These are phyloP conservation scores for Dactylella cylindrospora DNA, from an alignment of 2,329 filamentous ascomycete species.

Conservation along the genomic window DNA sequence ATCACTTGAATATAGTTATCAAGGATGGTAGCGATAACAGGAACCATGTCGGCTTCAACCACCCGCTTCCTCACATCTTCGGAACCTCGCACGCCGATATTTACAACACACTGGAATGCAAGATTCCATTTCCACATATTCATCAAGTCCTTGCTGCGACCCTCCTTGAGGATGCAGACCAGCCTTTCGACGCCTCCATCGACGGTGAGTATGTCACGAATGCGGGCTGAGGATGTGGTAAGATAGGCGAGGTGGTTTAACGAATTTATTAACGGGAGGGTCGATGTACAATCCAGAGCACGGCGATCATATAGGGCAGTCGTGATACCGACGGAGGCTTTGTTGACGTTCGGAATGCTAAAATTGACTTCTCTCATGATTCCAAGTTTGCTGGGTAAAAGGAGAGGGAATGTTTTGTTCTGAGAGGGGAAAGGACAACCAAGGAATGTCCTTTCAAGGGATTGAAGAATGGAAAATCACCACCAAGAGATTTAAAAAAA, in stretches of 20 bases:
- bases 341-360: constrained; percentile 98
- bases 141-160: constrained; percentile 97
- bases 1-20: constrained; percentile 98
- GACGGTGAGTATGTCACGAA: constrained; percentile 95
- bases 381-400: neutral
- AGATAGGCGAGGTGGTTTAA: constrained; percentile 98
- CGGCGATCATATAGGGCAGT: constrained; percentile 96
- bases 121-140: constrained; percentile 99
- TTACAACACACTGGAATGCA: constrained; percentile 97
- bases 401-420: neutral
- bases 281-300: constrained; percentile 97
- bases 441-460: no score
- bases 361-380: constrained; percentile 99
- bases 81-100: constrained; percentile 94
- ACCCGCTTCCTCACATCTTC: constrained; percentile 91
- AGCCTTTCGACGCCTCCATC: constrained; percentile 97
- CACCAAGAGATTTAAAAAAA: no score
- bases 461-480: neutral
- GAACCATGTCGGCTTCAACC: constrained; percentile 98
- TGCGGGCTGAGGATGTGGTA: constrained; percentile 94
- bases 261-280: constrained; percentile 95
- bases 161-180: constrained; percentile 97
- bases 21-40: constrained; percentile 95
- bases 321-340: constrained; percentile 97
- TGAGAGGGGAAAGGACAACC: neutral